These are phyloP conservation scores for Colletotrichum nymphaeae DNA, from an alignment of 2,329 filamentous ascomycete genomes.

Conservation along the genomic window DNA sequence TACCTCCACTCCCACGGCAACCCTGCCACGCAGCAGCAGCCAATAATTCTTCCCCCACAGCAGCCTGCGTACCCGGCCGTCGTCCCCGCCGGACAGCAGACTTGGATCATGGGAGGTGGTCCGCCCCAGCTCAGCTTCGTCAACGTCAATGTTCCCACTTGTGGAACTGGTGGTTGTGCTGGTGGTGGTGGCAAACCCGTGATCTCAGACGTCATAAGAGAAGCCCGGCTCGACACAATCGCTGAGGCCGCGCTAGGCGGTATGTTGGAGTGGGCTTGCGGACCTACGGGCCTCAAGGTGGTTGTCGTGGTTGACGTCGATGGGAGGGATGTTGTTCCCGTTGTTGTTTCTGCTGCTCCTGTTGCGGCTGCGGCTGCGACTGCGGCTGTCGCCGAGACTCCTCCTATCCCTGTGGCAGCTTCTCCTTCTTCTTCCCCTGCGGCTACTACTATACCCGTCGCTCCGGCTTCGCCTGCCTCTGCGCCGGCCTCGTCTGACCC, in stretches of 20 bases:
- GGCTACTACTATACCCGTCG: neutral
- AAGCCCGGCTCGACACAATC: conserved; percentile 2
- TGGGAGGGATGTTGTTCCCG: neutral
- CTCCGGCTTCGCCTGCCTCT: neutral
- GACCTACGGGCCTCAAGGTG: conserved; percentile 23
- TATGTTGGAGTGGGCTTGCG: conserved; percentile 16
- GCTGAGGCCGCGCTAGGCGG: neutral
- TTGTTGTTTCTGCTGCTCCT: neutral
- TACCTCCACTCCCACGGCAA: conserved; percentile 18
- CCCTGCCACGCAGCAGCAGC: neutral
- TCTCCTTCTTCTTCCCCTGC: neutral
- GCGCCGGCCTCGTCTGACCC: neutral
- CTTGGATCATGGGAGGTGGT: neutral
- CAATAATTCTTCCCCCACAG: neutral
- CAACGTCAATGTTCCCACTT: neutral
- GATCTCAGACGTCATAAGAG: conserved; percentile 18
- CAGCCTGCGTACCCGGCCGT: neutral
- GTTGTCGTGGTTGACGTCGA: conserved; percentile 13
- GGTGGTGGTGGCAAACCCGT: neutral
- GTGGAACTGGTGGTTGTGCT: neutral
- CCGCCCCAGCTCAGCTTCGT: neutral
- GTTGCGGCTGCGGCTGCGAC: neutral
- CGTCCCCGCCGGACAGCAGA: neutral
- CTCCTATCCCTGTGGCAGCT: neutral
- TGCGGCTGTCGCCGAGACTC: neutral